Conservation (phyloP, 2,329 filamentous ascomycete species). For the Onygenales sp. region DNA sequence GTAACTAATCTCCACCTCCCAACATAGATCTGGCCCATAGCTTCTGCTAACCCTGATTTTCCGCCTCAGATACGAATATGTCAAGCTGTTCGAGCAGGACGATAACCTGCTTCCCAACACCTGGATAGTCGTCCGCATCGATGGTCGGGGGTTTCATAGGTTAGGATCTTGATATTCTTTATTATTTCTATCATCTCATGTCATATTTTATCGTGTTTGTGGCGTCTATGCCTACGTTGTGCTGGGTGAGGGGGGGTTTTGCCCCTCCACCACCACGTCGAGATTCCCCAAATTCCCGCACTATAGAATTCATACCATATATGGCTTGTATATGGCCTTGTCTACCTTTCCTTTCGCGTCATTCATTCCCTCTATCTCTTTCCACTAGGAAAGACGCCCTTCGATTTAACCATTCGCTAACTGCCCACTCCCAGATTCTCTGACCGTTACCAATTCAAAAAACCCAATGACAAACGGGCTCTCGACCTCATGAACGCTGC, state of each 20-base stretch:
- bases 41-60: background rate
- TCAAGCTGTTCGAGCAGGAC: constrained; percentile 75
- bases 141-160: constrained; percentile 94
- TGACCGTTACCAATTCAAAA: constrained; percentile 72
- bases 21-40: background rate
- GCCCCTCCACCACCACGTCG: no score
- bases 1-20: background rate
- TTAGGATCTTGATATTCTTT: constrained; percentile 26
- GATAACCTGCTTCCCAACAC: constrained; percentile 79
- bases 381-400: background rate
- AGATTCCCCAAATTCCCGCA: no score
- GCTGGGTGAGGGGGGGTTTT: background rate
- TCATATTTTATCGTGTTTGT: background rate
- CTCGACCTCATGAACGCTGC: constrained; percentile 91
- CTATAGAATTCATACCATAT: no score
- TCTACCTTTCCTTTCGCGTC: background rate
- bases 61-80: constrained; percentile 73
- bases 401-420: background rate
- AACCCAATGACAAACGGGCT: constrained; percentile 83
- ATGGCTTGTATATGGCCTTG: no score
- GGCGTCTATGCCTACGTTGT: no score
- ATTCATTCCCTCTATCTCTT: background rate
- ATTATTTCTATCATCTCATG: background rate
- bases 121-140: constrained; percentile 90
- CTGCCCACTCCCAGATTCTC: constrained; percentile 52